Conservation (phyloP, 345 rosid genomes). For the Adansonia digitata region DNA sequence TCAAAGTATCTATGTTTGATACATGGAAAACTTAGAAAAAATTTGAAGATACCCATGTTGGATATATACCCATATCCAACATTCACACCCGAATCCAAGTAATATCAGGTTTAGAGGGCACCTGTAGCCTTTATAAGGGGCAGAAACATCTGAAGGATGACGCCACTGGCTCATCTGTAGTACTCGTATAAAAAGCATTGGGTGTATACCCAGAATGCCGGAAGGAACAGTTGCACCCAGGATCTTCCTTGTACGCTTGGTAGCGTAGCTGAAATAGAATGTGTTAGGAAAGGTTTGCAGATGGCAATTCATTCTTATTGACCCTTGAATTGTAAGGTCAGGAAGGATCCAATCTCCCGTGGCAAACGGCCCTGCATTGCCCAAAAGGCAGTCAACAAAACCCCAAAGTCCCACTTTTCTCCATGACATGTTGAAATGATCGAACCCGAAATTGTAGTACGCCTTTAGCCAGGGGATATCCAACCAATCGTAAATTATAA, state of each 20-base stretch:
- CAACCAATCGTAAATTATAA: constrained; percentile 84
- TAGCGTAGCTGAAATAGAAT: constrained; percentile 90
- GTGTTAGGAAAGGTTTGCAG: constrained; percentile 74
- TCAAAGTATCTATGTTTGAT: too few relatives aligned
- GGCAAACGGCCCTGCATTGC: constrained; percentile 78
- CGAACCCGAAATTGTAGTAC: constrained; percentile 92
- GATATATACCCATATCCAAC: too few relatives aligned
- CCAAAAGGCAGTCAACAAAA: constrained; percentile 60
- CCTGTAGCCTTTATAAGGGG: constrained; percentile 96
- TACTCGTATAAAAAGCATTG: constrained; percentile 75
- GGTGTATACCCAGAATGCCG: constrained; percentile 68
- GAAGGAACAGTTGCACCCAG: constrained; percentile 80
- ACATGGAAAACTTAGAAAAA: too few relatives aligned
- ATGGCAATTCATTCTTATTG: constrained; percentile 48
- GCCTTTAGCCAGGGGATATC: constrained; percentile 81
- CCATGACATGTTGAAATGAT: constrained; percentile 83
- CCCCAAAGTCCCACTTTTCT: constrained; percentile 71
- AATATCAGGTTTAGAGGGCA: too few relatives aligned
- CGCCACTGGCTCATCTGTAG: constrained; percentile 85
- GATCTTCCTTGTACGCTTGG: constrained; percentile 63
- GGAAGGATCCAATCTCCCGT: constrained; percentile 91
- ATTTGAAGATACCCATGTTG: too few relatives aligned
- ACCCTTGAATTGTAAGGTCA: constrained; percentile 87
- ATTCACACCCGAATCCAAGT: too few relatives aligned
- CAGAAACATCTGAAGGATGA: constrained; percentile 51